Base-by-base conservation (phyloP, 192 early-diverging fungal species). In the Pilobolus umbonatus region DNA sequence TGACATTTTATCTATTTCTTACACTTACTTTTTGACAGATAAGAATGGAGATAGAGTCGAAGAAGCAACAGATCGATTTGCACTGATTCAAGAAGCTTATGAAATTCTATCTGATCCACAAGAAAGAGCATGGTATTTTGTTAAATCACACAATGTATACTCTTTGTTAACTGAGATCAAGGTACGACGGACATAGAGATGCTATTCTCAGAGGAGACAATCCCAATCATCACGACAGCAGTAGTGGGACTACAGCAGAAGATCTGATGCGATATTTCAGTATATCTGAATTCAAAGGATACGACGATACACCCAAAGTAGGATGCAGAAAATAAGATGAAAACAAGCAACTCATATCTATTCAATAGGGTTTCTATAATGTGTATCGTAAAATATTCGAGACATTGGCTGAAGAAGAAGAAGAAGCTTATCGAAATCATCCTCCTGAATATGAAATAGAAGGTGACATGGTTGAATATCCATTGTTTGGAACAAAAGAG, bases 171-270 rank as follows among this genome's bases (percentile, higher is more conserved):
- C 19, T 22, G 30, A 26, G 25, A n/a, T 11, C 29, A 51, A 85
- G 82, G 82, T 92, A 93, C 68, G 95, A 98, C 71, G 81, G 85
- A 47, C 95, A 96, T 68, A 76, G 94, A 54, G 93, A 95, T 61
- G 85, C 87, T 39, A 98, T 98, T 65, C 75, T 96, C 50, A 84
- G 91, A 35, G 92, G 88, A 53, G 83, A 85, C 56, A 61, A 81
- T 57, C 66, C 62, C 8, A 67, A 75, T 36, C 60, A 69, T 49
- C 64, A 58, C 14, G 72, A 83, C 55, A 69, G 71, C 38, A 63
- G 74, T 32, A 80, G 78, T 9, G 82, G 83, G 31, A 83, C 77
- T 0, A 79, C 80, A 2, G 48, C 70, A n/a, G 81, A 85, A 8
- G 74, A 82, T 42, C 65, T 99, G 39, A 89, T 95, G 90, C 73